phyloP scores from a whole-genome alignment of 2,329 filamentous ascomycete species.

The Tolypocladium sp. region DNA sequence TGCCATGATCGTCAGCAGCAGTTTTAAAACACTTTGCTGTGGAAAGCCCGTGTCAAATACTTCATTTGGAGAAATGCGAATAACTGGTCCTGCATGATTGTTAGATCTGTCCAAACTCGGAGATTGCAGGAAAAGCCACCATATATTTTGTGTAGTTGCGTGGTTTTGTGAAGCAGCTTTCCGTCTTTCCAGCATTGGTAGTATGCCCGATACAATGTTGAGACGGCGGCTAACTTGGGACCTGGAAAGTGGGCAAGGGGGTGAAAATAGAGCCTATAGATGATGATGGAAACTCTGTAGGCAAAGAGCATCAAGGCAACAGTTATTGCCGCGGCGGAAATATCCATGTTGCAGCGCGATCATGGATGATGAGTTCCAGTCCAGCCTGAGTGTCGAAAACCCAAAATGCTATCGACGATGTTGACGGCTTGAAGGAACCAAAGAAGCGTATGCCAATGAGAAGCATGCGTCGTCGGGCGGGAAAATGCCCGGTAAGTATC shows the following conservation, averaged over 20 bases:
- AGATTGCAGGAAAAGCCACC: neutral
- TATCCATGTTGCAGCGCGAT: neutral
- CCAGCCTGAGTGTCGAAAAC: neutral
- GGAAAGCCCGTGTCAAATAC: neutral
- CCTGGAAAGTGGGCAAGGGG: neutral
- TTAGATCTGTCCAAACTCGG: neutral
- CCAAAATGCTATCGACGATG: neutral
- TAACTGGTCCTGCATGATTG: neutral
- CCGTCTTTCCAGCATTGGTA: neutral
- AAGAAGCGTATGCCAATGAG: too few species aligned
- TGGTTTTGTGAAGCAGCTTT: neutral
- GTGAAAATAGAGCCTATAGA: neutral
- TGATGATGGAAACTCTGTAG: neutral
- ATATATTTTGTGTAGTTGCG: neutral
- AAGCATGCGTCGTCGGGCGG: too few species aligned
- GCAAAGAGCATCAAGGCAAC: neutral
- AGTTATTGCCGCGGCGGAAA: neutral
- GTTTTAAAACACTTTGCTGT: neutral
- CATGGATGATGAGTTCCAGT: neutral
- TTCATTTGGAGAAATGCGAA: neutral
- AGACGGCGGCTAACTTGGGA: neutral
- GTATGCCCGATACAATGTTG: neutral
- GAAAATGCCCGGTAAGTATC: too few species aligned
- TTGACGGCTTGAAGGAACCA: neutral
- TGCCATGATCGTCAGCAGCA: neutral